These are phyloP conservation scores for Epichloe hybrida DNA, from an alignment of 2,329 filamentous ascomycete genomes.

Conservation along the genomic window DNA sequence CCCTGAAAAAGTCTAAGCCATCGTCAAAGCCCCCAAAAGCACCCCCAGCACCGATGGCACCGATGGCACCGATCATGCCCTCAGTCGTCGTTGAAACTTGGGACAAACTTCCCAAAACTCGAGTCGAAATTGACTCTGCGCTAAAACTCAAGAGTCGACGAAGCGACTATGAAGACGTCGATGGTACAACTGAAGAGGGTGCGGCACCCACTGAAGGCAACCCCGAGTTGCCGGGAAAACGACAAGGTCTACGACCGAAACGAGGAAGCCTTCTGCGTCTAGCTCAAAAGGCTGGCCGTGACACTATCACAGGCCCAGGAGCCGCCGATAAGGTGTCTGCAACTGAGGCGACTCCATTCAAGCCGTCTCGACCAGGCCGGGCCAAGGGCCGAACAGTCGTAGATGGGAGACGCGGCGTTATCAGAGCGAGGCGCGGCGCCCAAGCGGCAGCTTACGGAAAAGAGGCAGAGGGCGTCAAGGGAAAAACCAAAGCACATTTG, in stretches of 20 bases:
- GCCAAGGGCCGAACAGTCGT: neutral
- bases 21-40: neutral
- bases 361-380: neutral
- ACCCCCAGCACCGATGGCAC: neutral
- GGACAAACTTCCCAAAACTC: neutral
- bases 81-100: too few species aligned
- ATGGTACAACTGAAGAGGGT: neutral
- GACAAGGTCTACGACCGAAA: neutral
- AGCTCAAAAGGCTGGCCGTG: neutral
- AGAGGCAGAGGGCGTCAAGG: neutral
- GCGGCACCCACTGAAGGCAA: neutral
- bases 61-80: neutral
- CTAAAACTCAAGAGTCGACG: neutral
- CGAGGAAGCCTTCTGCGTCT: neutral
- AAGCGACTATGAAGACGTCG: neutral
- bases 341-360: neutral
- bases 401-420: neutral
- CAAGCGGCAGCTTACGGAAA: neutral
- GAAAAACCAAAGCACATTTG: too few species aligned
- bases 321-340: neutral
- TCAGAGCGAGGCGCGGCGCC: neutral
- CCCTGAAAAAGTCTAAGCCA: neutral
- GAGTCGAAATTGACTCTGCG: neutral
- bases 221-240: neutral
- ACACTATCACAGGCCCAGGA: neutral